Percentiles rank a stretch among this genome's conserved stretches.
Conservation (phyloP, 305 asterid genomes). For the Withania somnifera region DNA sequence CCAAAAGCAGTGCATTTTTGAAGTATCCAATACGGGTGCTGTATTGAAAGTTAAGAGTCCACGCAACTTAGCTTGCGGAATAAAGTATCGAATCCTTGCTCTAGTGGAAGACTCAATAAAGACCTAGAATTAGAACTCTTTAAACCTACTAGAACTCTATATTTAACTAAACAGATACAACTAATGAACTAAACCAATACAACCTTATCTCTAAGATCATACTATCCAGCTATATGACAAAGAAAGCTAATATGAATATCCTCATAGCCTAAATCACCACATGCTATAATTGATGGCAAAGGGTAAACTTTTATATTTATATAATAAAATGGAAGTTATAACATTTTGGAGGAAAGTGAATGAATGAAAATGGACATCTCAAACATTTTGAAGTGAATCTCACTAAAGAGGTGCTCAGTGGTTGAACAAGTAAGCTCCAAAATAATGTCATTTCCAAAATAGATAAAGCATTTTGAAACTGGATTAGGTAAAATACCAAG, state of each 20-base stretch:
- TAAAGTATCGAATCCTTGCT: background rate
- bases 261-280: background rate
- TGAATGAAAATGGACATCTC: background rate
- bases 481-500: conserved; percentile 45
- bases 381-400: background rate
- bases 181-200: background rate
- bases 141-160: background rate
- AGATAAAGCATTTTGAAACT: background rate
- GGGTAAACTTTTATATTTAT: background rate
- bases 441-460: background rate
- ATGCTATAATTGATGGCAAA: background rate
- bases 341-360: background rate
- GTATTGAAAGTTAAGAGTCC: too few species aligned
- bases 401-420: background rate
- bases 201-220: background rate
- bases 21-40: too few species aligned
- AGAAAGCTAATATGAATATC: background rate
- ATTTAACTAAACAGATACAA: background rate
- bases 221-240: background rate
- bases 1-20: too few species aligned
- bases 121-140: background rate
- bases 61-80: too few species aligned
- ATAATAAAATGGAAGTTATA: background rate
- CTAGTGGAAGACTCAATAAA: background rate
- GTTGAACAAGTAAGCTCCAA: background rate